Evolutionary conservation across 768 basidiomycete species (phyloP).

Genomic region (Tulasnella sp.): DNA sequence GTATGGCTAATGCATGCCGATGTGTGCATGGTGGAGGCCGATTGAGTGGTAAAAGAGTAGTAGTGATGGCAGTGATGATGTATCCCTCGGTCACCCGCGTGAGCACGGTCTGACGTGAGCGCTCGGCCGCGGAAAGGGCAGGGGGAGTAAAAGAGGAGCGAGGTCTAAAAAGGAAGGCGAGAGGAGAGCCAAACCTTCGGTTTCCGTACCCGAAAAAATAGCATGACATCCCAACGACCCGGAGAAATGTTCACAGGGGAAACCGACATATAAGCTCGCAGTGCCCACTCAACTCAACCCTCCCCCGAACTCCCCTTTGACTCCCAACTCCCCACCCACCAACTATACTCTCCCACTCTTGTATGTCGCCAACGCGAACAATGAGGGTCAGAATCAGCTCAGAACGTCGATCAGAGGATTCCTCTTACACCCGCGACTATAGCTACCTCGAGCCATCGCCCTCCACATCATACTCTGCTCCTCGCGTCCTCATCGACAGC

Average conservation of each 20-base stretch:
- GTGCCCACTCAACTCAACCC: no score
- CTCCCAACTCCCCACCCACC: neutral
- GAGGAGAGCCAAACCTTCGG: neutral
- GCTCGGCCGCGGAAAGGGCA: neutral
- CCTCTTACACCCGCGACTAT: neutral
- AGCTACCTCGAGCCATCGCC: constrained; percentile 3
- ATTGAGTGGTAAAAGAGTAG: no score
- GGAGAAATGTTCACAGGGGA: neutral
- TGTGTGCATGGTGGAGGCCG: no score
- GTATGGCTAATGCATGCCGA: no score
- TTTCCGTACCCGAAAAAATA: constrained; percentile 2
- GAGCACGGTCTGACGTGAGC: constrained; percentile 4
- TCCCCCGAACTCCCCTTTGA: neutral
- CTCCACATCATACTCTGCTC: neutral
- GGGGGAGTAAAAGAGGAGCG: neutral
- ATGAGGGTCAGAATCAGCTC: neutral
- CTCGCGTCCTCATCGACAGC: constrained; percentile 7
- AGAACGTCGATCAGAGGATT: constrained; percentile 1
- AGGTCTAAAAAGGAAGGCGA: neutral
- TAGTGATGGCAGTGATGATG: no score
- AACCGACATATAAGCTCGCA: neutral
- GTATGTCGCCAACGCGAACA: constrained; percentile 1
- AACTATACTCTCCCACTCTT: neutral
- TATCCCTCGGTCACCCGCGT: no score
- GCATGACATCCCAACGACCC: constrained; percentile 4